These are phyloP conservation scores for Kazachstania bromeliacearum DNA, from an alignment of 805 yeast genomes.

Conservation along the genomic window DNA sequence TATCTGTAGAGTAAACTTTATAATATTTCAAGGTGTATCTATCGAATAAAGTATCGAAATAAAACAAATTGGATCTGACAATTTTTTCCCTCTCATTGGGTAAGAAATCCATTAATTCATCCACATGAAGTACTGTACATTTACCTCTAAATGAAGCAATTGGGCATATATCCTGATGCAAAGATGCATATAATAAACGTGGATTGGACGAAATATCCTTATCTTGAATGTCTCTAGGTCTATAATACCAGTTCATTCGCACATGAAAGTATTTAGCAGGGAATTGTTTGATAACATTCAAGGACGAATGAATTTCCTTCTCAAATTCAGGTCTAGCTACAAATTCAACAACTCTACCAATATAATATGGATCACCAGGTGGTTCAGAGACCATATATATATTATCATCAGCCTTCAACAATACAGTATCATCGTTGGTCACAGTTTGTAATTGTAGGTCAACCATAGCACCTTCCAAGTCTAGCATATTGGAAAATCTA, in stretches of 20 bases:
- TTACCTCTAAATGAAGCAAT: constrained; percentile 64
- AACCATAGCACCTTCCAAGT: constrained; percentile 33
- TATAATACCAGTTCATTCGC: constrained; percentile 82
- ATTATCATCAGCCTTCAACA: constrained; percentile 38
- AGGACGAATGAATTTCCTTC: constrained; percentile 9
- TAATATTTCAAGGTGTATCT: constrained; percentile 75
- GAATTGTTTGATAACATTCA: constrained; percentile 21
- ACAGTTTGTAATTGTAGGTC: constrained; percentile 23
- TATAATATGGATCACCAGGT: constrained; percentile 87
- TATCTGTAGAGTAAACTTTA: constrained; percentile 60
- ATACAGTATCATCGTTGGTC: constrained; percentile 10
- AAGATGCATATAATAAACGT: constrained; percentile 68
- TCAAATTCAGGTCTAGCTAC: constrained; percentile 25
- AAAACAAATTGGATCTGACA: constrained; percentile 57
- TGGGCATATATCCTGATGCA: constrained; percentile 82
- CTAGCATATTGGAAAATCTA: constrained; percentile 31
- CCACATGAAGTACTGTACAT: constrained; percentile 59
- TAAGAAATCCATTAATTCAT: constrained; percentile 45
- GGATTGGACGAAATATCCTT: constrained; percentile 46
- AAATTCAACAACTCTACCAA: constrained; percentile 78
- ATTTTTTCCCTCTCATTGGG: constrained; percentile 40
- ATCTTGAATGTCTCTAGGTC: constrained; percentile 77
- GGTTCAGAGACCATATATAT: constrained; percentile 86
- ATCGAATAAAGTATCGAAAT: constrained; percentile 79
- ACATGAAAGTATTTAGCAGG: constrained; percentile 48